Evolutionary conservation across 2,329 filamentous ascomycete species (phyloP).

Genomic region (Diaporthe vaccinii): DNA sequence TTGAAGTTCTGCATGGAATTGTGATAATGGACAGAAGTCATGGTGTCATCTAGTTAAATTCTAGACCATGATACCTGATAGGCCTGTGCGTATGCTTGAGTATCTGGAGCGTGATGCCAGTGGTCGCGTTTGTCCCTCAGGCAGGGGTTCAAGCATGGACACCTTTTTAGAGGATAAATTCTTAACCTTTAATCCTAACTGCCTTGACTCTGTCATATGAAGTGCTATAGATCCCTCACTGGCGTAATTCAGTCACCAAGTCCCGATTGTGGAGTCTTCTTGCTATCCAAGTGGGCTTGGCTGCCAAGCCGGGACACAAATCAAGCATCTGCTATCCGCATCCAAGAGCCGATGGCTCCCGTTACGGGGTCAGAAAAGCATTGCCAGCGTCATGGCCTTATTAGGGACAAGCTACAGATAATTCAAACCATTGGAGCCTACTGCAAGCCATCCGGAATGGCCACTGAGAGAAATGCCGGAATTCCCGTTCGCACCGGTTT

Average conservation of each 20-base stretch:
- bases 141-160: too few species aligned
- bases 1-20: too few species aligned
- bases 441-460: not conserved
- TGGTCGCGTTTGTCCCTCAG: too few species aligned
- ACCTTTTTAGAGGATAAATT: too few species aligned
- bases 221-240: not conserved
- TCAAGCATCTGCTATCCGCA: conserved; percentile 19
- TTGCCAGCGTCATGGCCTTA: not conserved
- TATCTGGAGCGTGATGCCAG: too few species aligned
- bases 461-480: not conserved
- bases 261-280: not conserved
- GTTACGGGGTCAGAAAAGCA: not conserved
- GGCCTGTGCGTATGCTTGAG: too few species aligned
- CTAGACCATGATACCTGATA: too few species aligned
- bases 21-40: too few species aligned
- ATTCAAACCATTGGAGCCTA: not conserved
- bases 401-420: not conserved
- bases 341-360: conserved; percentile 5
- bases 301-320: conserved; percentile 19
- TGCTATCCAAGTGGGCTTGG: not conserved
- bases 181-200: too few species aligned
- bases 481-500: not conserved
- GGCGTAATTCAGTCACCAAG: not conserved
- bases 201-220: not conserved
- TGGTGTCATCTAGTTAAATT: too few species aligned